Evolutionary conservation across 345 rosid species (phyloP).

Genomic region (Eucalyptus pumila): DNA sequence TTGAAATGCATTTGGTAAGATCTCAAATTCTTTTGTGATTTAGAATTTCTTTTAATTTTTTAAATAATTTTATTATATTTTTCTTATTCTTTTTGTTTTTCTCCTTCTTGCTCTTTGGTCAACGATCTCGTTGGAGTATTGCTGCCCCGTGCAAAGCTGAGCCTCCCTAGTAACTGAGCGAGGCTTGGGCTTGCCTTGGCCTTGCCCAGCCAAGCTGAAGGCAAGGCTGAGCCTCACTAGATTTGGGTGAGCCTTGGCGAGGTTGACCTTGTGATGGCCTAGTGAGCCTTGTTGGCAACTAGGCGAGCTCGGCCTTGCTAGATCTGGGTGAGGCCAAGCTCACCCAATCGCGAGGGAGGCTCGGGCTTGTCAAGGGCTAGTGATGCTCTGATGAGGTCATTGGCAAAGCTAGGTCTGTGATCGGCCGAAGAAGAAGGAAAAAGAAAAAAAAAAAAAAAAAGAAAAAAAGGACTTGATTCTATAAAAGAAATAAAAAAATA

Average conservation of each 20-base stretch:
- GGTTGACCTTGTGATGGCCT: too few relatives aligned
- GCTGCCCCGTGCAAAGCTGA: rapidly evolving
- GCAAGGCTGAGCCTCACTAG: rapidly evolving
- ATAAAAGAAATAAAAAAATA: rapidly evolving
- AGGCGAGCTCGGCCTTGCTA: too few relatives aligned
- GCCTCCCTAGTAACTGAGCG: rapidly evolving
- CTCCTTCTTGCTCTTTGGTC: too few relatives aligned
- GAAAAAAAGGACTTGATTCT: too few relatives aligned
- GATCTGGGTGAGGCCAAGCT: rapidly evolving
- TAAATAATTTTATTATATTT: too few relatives aligned
- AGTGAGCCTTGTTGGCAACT: rapidly evolving
- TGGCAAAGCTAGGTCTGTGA: too few relatives aligned
- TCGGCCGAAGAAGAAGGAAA: too few relatives aligned
- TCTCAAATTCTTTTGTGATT: too few relatives aligned
- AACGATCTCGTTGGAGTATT: rapidly evolving
- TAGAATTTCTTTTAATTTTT: too few relatives aligned
- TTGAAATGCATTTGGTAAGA: rapidly evolving
- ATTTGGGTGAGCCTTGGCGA: too few relatives aligned
- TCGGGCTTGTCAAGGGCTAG: rapidly evolving
- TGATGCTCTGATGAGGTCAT: rapidly evolving
- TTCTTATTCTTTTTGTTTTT: too few relatives aligned
- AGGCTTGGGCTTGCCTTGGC: too few relatives aligned
- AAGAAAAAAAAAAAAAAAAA: rapidly evolving
- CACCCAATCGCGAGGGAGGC: rapidly evolving
- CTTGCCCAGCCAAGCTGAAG: rapidly evolving